phyloP scores from a whole-genome alignment of 352 stramenopile species.

The Globisporangium spinosum region DNA sequence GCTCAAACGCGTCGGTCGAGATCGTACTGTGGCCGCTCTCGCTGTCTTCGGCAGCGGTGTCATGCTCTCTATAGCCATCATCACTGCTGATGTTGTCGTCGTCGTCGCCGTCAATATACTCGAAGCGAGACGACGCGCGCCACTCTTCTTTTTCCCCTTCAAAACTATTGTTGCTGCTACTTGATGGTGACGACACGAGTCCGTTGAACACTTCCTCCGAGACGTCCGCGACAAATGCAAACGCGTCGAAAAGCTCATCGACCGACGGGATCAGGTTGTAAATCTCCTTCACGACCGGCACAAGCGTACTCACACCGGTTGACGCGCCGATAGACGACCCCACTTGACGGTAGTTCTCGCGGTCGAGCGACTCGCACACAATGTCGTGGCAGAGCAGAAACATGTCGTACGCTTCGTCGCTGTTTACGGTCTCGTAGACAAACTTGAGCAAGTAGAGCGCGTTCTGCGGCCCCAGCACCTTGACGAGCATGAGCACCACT shows the following conservation, averaged over 20 bases:
- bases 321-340: slow-evolving; percentile 37
- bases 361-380: slow-evolving; percentile 51
- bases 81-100: slow-evolving; percentile 14
- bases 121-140: slow-evolving; percentile 21
- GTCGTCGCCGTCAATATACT: slow-evolving; percentile 28
- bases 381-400: slow-evolving; percentile 68
- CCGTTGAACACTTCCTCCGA: slow-evolving; percentile 50
- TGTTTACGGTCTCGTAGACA: slow-evolving; percentile 71
- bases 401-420: slow-evolving; percentile 62
- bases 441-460: slow-evolving; percentile 70
- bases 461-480: slow-evolving; percentile 64
- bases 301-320: slow-evolving; percentile 40
- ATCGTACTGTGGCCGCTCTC: slow-evolving; percentile 19
- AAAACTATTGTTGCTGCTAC: slow-evolving; percentile 1
- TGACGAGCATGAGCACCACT: slow-evolving; percentile 48
- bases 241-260: slow-evolving; percentile 57
- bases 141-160: slow-evolving; percentile 15
- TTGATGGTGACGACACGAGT: slow-evolving; percentile 13
- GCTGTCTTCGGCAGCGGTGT: background rate
- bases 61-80: slow-evolving; percentile 11
- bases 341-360: slow-evolving; percentile 55
- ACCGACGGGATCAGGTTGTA: slow-evolving; percentile 61
- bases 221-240: slow-evolving; percentile 52
- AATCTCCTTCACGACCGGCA: slow-evolving; percentile 40
- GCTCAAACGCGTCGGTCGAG: slow-evolving; percentile 21